These are phyloP conservation scores for Neonectria faginata DNA, from an alignment of 2,329 filamentous ascomycete genomes.

Conservation along the genomic window DNA sequence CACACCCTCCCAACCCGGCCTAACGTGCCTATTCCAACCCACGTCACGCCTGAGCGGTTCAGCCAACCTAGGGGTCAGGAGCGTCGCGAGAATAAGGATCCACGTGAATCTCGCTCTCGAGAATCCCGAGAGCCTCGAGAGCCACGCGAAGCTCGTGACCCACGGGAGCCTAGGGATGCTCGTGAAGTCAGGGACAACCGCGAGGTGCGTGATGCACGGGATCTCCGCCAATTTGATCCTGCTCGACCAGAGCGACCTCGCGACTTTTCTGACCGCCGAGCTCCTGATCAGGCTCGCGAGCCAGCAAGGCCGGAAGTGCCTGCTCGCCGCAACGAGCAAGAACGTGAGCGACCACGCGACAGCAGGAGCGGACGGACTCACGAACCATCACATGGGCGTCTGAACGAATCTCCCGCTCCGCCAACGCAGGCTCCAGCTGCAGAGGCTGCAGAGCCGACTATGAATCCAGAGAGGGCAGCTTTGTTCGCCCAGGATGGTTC, in stretches of 20 bases:
- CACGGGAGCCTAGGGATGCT: slow-evolving; percentile 52
- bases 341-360: slow-evolving; percentile 56
- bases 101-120: slow-evolving; percentile 50
- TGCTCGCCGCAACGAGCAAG: slow-evolving; percentile 55
- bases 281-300: slow-evolving; percentile 50
- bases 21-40: slow-evolving; percentile 66
- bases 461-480: slow-evolving; percentile 68
- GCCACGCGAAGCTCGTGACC: slow-evolving; percentile 44
- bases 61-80: slow-evolving; percentile 56
- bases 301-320: slow-evolving; percentile 47
- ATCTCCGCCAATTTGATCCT: slow-evolving; percentile 54
- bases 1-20: slow-evolving; percentile 67
- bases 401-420: slow-evolving; percentile 46
- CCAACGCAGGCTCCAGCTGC: slow-evolving; percentile 40
- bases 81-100: slow-evolving; percentile 53
- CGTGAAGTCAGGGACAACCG: slow-evolving; percentile 56
- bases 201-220: slow-evolving; percentile 51
- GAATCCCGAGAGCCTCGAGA: slow-evolving; percentile 47
- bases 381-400: slow-evolving; percentile 43
- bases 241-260: slow-evolving; percentile 56
- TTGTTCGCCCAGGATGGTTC: slow-evolving; percentile 56
- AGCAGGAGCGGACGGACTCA: slow-evolving; percentile 42
- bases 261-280: slow-evolving; percentile 59
- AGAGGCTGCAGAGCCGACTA: slow-evolving; percentile 57
- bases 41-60: slow-evolving; percentile 60